Evolutionary conservation across 169 alveolate genomes (phyloP), one percentile per base, ranked within the genome.

Genomic region (Plasmodium knowlesi): DNA sequence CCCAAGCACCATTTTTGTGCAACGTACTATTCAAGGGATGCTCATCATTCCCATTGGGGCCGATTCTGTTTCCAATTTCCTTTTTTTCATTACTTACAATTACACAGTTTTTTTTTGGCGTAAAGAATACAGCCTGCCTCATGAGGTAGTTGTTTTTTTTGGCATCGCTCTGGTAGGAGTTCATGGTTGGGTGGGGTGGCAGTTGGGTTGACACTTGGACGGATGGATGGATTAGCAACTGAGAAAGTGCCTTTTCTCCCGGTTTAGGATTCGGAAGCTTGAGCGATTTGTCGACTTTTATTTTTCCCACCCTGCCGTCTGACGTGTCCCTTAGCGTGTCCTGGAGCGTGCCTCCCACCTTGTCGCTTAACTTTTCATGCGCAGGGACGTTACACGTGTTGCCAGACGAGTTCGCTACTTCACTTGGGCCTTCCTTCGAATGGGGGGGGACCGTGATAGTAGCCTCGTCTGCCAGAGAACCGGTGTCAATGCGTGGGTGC

Each of bases 81-180:
- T 88, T 88, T 61, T 88, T 88, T 78, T 88, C 94, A 88, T 88
- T 88, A 28, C 88, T 88, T 79, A 82, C 30, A 50, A 76, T 88
- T 34, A 79, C 16, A 8, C 16, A 14, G 50, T 43, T 88, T 61
- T 88, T 88, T 88, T 78, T 88, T 8, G 86, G 89, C 19, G 94
- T 79, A 71, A 88, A 88, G 41, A 88, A 61, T 32, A 88, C 73
- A 9, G 94, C 94, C 67, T 88, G 86, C 32, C 71, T 79, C 53
- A 88, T 67, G 30, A 78, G 73, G 5, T 57, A 54, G 28, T 78
- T 86, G 28, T 78, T 86, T 43, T 73, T 84, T 39, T 39, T 61
- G 32, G 41, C 32, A 12, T 54, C 82, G 12, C 70, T 85, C 76
- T 74, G 61, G 54, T 39, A 88, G 22, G 25, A 32, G 54, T 78